Base-by-base conservation (phyloP, 2,329 filamentous ascomycete species). In the Cadophora malorum region DNA sequence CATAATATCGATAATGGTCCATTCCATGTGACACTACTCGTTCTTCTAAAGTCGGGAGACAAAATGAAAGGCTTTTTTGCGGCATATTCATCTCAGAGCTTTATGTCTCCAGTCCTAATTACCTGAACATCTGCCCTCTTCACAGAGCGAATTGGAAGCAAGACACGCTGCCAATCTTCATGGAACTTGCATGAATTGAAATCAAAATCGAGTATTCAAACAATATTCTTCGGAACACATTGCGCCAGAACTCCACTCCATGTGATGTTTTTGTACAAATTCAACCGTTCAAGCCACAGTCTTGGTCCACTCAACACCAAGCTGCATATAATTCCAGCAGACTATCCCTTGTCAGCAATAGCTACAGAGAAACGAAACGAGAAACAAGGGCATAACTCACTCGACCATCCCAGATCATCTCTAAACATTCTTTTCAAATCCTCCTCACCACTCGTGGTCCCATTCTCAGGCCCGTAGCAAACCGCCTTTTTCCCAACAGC, bases 401-500 rank as follows among this genome's bases (percentile, higher is more conserved):
- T 89, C 8, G 79, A 81, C 74, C 88, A 88, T 0, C 85, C 91
- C 65, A 94, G 79, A 74, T 93, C 91, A 63, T 90, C 83, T 21
- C 87, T 85, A 77, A 94, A 93, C 75, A 90, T 90, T 5, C 80
- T 78, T 71, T 86, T 77, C 82, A 88, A 84, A 14, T 91, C 82
- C 61, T 92, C 87, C 69, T 87, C 85, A 0, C 90, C 90, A 52
- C 81, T 83, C 31, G 81, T 81, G 53, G 87, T 86, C 0, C 89
- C 90, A 1, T 80, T 81, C 0, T 82, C 82, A 0, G 86, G 83
- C 55, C 84, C 85, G 73, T 88, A 92, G 0, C 86, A 85, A 1
- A 93, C 82, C 1, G 89, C 91, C 74, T 88, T 87, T 77, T 88
- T 89, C 41, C 91, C 91, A 1, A 94, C 83, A 0, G 91, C 91